A percentile compares a stretch with the other conserved stretches of the same genome.
phyloP scores from a whole-genome alignment of 176 grass and related monocot species.

The Chrysopogon serrulatus region DNA sequence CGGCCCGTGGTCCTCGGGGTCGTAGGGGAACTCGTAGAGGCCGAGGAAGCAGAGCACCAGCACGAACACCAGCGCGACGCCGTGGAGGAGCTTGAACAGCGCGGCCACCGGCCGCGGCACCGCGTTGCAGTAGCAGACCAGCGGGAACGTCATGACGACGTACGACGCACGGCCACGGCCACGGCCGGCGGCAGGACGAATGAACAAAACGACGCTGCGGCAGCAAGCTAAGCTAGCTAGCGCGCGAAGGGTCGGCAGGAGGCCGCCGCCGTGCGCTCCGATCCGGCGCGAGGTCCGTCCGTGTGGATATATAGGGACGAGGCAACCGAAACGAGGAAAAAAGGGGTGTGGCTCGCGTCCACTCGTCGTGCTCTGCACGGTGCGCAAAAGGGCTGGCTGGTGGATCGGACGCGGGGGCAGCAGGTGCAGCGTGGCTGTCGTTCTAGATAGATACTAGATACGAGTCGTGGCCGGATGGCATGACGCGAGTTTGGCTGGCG shows the following conservation, averaged over 20 bases:
- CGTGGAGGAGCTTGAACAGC: slow-evolving; percentile 48
- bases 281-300: background rate
- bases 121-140: slow-evolving; percentile 53
- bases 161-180: no score
- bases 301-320: background rate
- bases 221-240: background rate
- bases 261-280: background rate
- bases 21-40: slow-evolving; percentile 45
- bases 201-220: background rate
- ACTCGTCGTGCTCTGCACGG: background rate
- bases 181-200: background rate
- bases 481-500: background rate
- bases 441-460: background rate
- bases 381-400: background rate
- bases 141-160: slow-evolving; percentile 58
- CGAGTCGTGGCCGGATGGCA: background rate
- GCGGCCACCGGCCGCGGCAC: slow-evolving; percentile 55
- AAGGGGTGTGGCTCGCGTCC: background rate
- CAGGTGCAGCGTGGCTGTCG: slow-evolving; percentile 17
- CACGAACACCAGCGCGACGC: slow-evolving; percentile 21
- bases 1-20: slow-evolving; percentile 6
- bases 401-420: background rate
- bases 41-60: slow-evolving; percentile 35
- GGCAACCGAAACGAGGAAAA: background rate
- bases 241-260: background rate